phyloP scores from a whole-genome alignment of 768 basidiomycete genomes.

The Fomitopsis serialis region DNA sequence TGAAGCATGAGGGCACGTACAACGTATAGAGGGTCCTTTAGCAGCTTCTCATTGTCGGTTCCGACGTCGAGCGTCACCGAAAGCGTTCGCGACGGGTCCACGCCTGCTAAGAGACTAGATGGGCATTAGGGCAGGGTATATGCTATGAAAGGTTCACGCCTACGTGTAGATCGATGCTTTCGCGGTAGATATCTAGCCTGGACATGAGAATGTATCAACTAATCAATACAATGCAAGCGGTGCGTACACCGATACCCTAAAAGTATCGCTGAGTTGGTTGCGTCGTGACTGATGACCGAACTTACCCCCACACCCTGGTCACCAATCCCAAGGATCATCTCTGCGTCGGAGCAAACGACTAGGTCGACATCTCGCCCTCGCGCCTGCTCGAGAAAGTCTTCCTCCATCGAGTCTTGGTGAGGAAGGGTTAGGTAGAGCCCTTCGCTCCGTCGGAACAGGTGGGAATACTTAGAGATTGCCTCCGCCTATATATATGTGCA shows the following conservation, averaged over 20 bases:
- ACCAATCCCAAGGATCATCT: conserved; percentile 78
- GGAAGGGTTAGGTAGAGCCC: conserved; percentile 68
- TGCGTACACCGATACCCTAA: conserved; percentile 33
- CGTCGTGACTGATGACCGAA: background rate
- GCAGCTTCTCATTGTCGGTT: conserved; percentile 60
- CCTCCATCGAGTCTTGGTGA: conserved; percentile 62
- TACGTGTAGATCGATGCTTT: conserved; percentile 78
- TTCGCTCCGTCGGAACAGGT: conserved; percentile 74
- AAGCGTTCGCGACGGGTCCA: conserved; percentile 54
- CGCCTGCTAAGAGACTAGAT: conserved; percentile 54
- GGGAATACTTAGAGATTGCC: conserved; percentile 79
- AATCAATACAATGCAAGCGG: background rate
- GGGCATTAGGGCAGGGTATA: conserved; percentile 9
- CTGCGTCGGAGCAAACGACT: conserved; percentile 79
- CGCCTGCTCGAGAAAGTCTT: conserved; percentile 67
- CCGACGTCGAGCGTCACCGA: conserved; percentile 73
- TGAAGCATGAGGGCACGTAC: conserved; percentile 32
- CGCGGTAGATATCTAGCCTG: conserved; percentile 58
- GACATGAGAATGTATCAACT: background rate
- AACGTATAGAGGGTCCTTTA: conserved; percentile 62
- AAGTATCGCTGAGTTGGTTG: too few species aligned
- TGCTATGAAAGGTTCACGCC: too few species aligned
- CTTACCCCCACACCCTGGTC: conserved; percentile 69
- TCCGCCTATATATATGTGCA: conserved; percentile 45
- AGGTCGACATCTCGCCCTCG: conserved; percentile 63